Evolutionary conservation across 1,284 basidiomycete species (phyloP).

Genomic region (Thelephora terrestris): DNA sequence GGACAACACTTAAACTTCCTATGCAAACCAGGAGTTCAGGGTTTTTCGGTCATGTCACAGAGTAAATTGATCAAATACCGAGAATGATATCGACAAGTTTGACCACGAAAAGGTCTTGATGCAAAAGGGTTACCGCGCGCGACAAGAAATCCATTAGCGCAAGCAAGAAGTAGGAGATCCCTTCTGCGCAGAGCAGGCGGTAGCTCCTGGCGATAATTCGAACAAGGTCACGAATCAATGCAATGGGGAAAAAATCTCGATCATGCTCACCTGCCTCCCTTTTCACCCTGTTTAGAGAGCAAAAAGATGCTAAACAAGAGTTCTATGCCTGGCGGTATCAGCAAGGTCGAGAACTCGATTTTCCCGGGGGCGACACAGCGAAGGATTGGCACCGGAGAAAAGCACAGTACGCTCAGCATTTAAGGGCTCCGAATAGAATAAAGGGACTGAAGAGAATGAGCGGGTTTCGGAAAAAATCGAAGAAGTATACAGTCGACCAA

Average conservation of each 20-base stretch:
- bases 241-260: no score
- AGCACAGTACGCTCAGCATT: constrained; percentile 41
- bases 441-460: not conserved
- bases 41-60: not conserved
- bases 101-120: constrained; percentile 28
- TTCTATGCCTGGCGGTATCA: constrained; percentile 57
- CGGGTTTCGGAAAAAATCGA: not conserved
- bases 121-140: constrained; percentile 41
- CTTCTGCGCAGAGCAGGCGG: constrained; percentile 50
- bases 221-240: no score
- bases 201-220: constrained; percentile 31
- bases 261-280: constrained; percentile 37
- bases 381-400: constrained; percentile 59
- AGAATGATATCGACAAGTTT: constrained; percentile 32
- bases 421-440: constrained; percentile 5
- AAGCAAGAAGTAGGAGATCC: constrained; percentile 48
- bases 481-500: not conserved
- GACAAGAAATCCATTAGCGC: constrained; percentile 50
- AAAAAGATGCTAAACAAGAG: constrained; percentile 46
- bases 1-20: constrained; percentile 48
- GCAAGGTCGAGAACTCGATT: constrained; percentile 37
- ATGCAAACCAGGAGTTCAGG: constrained; percentile 5
- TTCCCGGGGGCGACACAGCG: constrained; percentile 51
- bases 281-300: constrained; percentile 38
- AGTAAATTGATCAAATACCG: constrained; percentile 25